phyloP scores from a whole-genome alignment of 2,329 filamentous ascomycete species.

The Fusarium nanum region DNA sequence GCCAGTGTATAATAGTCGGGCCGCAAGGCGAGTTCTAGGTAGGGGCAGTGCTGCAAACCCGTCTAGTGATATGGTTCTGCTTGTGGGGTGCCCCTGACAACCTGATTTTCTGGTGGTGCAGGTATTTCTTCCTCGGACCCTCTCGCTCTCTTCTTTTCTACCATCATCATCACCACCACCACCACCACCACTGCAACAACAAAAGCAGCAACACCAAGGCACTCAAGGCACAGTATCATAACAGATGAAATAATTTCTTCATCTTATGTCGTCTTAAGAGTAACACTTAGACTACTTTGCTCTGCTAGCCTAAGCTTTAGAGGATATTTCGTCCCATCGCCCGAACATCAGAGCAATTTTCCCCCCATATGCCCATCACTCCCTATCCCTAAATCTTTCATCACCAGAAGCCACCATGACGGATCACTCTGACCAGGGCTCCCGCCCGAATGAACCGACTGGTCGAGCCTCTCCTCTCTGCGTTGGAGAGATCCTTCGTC shows the following conservation, averaged over 20 bases:
- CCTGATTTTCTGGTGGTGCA: constrained; percentile 2
- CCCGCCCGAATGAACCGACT: not conserved
- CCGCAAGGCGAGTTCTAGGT: not conserved
- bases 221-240: not conserved
- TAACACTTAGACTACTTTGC: not conserved
- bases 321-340: not conserved
- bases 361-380: not conserved
- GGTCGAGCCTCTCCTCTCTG: not conserved
- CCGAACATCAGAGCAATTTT: not conserved
- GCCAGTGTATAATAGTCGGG: not conserved
- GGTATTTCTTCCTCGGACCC: constrained; percentile 3
- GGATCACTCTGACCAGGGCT: not conserved
- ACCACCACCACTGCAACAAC: too few relatives aligned
- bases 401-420: not conserved
- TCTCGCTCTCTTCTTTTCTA: not conserved
- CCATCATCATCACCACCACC: not conserved
- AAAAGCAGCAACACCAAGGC: not conserved
- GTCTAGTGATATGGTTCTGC: not conserved
- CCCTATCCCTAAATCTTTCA: not conserved
- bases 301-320: not conserved
- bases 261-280: not conserved
- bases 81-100: constrained; percentile 9
- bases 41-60: not conserved
- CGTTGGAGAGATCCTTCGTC: not conserved
- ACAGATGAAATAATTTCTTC: not conserved